These are phyloP conservation scores for Paracamarosporium sp. DNA, from an alignment of 2,329 filamentous ascomycete genomes.

Conservation along the genomic window DNA sequence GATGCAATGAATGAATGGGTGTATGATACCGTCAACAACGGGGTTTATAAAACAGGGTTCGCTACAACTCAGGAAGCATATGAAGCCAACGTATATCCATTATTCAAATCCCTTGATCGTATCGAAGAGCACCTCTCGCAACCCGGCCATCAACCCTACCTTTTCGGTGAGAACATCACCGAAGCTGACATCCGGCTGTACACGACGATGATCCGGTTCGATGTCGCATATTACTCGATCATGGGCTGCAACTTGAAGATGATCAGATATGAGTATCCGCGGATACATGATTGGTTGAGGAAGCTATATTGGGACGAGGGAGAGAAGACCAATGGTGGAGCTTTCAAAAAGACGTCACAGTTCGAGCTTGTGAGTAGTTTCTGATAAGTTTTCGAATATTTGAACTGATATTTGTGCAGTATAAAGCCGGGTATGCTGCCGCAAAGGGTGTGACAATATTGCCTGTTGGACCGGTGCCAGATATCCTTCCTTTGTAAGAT, in stretches of 20 bases:
- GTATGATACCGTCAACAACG: constrained; percentile 67
- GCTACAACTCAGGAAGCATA: constrained; percentile 85
- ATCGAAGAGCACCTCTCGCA: constrained; percentile 72
- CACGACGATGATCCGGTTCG: constrained; percentile 67
- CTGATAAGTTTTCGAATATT: not conserved
- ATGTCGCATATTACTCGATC: constrained; percentile 59
- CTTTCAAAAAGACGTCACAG: constrained; percentile 31
- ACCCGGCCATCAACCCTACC: constrained; percentile 65
- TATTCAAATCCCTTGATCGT: constrained; percentile 79
- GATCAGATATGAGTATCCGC: constrained; percentile 83
- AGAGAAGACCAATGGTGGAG: constrained; percentile 27
- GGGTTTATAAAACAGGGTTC: constrained; percentile 72
- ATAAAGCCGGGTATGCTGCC: constrained; percentile 1
- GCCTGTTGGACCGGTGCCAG: not conserved
- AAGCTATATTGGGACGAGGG: constrained; percentile 77
- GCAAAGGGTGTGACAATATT: not conserved
- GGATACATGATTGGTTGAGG: constrained; percentile 79
- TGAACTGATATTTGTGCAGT: not conserved
- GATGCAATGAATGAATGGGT: constrained; percentile 82
- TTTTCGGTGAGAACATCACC: constrained; percentile 76
- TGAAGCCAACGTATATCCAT: constrained; percentile 70
- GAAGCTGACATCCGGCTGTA: constrained; percentile 64
- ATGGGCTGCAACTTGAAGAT: constrained; percentile 84
- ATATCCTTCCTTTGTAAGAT: constrained; percentile 3
- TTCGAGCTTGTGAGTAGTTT: constrained; percentile 16